Percentiles rank a stretch among this genome's conserved stretches.
Evolutionary conservation across 169 alveolate species (phyloP).

Genomic region (Babesia microti): DNA sequence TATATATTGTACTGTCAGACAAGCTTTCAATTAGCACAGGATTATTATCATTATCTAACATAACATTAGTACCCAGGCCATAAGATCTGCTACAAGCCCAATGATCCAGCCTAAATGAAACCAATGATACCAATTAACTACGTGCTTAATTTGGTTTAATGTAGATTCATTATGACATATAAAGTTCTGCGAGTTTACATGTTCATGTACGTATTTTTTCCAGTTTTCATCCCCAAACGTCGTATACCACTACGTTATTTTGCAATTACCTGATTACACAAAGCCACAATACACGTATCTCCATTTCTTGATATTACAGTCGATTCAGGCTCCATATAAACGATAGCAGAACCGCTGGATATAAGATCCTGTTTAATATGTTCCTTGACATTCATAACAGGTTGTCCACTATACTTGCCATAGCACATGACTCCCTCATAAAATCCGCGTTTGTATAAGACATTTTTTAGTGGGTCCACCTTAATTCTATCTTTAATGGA

Average conservation of each 20-base stretch:
- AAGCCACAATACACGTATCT: conserved; percentile 90
- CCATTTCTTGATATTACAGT: conserved; percentile 90
- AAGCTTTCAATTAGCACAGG: conserved; percentile 89
- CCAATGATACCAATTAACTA: conserved; percentile 75
- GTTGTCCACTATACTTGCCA: conserved; percentile 77
- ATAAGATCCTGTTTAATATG: conserved; percentile 64
- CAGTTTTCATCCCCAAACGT: conserved; percentile 92
- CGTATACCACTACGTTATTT: conserved; percentile 85
- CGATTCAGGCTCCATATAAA: conserved; percentile 93
- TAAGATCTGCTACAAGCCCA: conserved; percentile 97
- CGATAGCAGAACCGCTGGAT: conserved; percentile 58
- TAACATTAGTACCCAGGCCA: conserved; percentile 92
- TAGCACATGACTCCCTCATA: conserved; percentile 90
- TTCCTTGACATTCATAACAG: conserved; percentile 66
- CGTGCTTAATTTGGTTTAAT: conserved; percentile 76
- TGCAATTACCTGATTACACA: conserved; percentile 68
- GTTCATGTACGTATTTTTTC: conserved; percentile 80
- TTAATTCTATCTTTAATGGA: conserved; percentile 84
- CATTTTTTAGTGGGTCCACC: conserved; percentile 88
- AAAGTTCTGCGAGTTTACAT: conserved; percentile 63
- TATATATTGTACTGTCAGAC: conserved; percentile 97
- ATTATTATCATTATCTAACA: conserved; percentile 54
- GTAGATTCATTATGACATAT: conserved; percentile 61
- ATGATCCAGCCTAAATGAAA: conserved; percentile 66
- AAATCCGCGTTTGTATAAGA: conserved; percentile 89